A percentile compares a stretch with the other conserved stretches of the same genome.
Evolutionary conservation across 1,284 basidiomycete genomes (phyloP).

Genomic region (Apiotrichum gracile): DNA sequence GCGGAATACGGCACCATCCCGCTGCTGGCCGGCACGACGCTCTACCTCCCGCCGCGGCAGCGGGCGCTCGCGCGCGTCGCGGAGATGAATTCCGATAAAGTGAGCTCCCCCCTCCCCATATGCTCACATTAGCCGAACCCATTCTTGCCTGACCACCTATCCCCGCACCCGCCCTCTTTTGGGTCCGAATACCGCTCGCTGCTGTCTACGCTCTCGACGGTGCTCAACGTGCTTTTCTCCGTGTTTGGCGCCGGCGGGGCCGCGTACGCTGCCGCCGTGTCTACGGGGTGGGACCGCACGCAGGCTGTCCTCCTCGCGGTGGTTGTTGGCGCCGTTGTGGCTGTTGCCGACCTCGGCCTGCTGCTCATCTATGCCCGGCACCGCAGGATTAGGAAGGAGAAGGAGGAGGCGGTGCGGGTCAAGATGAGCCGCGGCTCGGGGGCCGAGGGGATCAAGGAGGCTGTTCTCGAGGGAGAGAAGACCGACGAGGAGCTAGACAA

Average conservation of each 20-base stretch:
- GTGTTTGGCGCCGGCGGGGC: conserved; percentile 34
- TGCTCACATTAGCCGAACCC: conserved; percentile 25
- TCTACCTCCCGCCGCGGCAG: conserved; percentile 31
- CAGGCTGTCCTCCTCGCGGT: conserved; percentile 28
- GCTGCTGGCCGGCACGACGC: conserved; percentile 34
- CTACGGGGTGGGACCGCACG: conserved; percentile 31
- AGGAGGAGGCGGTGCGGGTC: background rate
- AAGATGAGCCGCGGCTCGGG: background rate
- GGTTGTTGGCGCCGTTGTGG: conserved; percentile 31
- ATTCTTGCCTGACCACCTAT: conserved; percentile 36
- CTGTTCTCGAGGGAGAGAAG: background rate
- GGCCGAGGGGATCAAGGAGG: no score
- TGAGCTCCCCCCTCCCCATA: background rate
- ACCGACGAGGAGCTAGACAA: background rate
- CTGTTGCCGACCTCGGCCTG: conserved; percentile 30
- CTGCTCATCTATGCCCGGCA: conserved; percentile 27
- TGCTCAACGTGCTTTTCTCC: conserved; percentile 40
- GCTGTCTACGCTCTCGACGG: conserved; percentile 28
- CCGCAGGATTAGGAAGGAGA: background rate
- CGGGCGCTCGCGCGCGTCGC: conserved; percentile 12
- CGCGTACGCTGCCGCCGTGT: conserved; percentile 30
- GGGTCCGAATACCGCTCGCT: conserved; percentile 29
- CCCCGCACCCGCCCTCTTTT: conserved; percentile 20
- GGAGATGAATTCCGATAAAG: conserved; percentile 2
- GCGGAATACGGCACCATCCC: conserved; percentile 26